Conservation (phyloP, 148 eudicot genomes). For the Camellia granthamiana region DNA sequence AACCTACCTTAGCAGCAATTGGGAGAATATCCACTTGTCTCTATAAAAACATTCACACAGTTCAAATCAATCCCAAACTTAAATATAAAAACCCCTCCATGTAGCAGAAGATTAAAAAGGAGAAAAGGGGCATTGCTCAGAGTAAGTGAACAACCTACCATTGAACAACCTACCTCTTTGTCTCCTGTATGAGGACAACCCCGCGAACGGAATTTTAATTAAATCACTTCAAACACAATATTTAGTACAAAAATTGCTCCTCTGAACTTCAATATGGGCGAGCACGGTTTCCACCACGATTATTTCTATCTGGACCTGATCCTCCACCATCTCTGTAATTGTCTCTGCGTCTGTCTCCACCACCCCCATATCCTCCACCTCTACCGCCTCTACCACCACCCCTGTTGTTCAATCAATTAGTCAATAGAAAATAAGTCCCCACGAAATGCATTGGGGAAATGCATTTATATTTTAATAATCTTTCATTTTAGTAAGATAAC, state of each 20-base stretch:
- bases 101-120: conserved; percentile 27
- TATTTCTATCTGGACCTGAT: conserved; percentile 74
- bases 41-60: conserved; percentile 76
- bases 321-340: conserved; percentile 61
- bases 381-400: conserved; percentile 42
- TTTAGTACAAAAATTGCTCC: conserved; percentile 45
- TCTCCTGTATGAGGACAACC: conserved; percentile 62
- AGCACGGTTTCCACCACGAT: conserved; percentile 74
- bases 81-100: conserved; percentile 28
- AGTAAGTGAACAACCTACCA: conserved; percentile 78
- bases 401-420: conserved; percentile 21
- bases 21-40: conserved; percentile 78
- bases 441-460: neutral
- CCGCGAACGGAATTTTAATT: conserved; percentile 38
- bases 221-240: conserved; percentile 44
- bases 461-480: neutral
- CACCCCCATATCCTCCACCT: conserved; percentile 50
- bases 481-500: neutral
- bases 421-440: neutral
- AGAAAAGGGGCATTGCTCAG: conserved; percentile 60
- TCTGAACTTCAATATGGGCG: conserved; percentile 65
- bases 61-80: conserved; percentile 62
- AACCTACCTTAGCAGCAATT: conserved; percentile 90
- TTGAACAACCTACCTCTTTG: conserved; percentile 85
- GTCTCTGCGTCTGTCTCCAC: conserved; percentile 64